Percentiles rank a stretch among this genome's conserved stretches.
These are phyloP conservation scores for Pseudohalonectria lignicola DNA, from an alignment of 2,329 filamentous ascomycete genomes.

Conservation along the genomic window DNA sequence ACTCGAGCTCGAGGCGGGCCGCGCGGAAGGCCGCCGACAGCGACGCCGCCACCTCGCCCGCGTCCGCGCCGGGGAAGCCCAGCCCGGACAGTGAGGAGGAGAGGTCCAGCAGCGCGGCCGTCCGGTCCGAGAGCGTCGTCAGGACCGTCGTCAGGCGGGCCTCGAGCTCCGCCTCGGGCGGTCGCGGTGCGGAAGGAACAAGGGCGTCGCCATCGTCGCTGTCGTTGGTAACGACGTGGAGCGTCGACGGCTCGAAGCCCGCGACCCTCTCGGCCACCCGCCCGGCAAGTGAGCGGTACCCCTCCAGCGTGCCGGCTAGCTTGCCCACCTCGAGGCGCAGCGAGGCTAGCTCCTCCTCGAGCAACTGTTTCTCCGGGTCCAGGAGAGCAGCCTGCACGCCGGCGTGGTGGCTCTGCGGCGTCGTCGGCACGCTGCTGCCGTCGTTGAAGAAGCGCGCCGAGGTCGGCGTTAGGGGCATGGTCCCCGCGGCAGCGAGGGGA, in stretches of 20 bases:
- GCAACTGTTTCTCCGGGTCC: conserved; percentile 27
- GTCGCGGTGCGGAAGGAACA: no score
- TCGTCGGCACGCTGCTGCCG: no score
- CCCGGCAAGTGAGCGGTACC: conserved; percentile 29
- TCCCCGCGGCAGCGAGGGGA: conserved; percentile 18
- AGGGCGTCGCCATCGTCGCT: conserved; percentile 5
- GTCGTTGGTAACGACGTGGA: conserved; percentile 6
- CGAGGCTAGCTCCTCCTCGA: conserved; percentile 35
- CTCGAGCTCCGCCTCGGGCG: conserved; percentile 25
- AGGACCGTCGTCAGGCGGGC: conserved; percentile 29
- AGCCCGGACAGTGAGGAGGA: conserved; percentile 32
- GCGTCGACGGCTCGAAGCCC: conserved; percentile 14
- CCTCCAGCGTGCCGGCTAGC: conserved; percentile 33
- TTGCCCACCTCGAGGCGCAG: conserved; percentile 37
- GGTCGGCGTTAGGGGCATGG: conserved; percentile 20
- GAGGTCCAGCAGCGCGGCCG: conserved; percentile 32
- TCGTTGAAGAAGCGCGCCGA: conserved; percentile 5
- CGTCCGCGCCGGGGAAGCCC: conserved; percentile 38
- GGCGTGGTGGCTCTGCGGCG: conserved; percentile 17
- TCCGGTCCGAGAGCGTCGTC: conserved; percentile 34
- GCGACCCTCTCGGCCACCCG: conserved; percentile 25
- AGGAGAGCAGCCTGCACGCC: conserved; percentile 29
- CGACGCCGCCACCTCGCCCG: conserved; percentile 33
- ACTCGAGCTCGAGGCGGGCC: conserved; percentile 50
- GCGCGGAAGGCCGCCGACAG: conserved; percentile 40